These are phyloP conservation scores for Coemansia sp. DNA, from an alignment of 192 early-diverging fungal genomes.

Conservation along the genomic window DNA sequence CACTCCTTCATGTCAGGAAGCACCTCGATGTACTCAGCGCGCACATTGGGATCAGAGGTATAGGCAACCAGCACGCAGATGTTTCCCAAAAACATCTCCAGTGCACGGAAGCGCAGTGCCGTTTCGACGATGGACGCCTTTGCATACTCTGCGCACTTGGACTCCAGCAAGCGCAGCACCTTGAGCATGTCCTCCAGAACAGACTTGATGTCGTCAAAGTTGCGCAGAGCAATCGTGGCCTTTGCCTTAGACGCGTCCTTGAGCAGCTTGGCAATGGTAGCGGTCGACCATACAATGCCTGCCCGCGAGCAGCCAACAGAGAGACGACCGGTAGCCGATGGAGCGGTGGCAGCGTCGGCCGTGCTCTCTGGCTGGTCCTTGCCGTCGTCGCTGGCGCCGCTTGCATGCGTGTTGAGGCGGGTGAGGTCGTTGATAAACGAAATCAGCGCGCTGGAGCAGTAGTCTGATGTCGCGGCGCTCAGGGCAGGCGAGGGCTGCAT, in stretches of 20 bases:
- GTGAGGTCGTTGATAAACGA: slow-evolving; percentile 66
- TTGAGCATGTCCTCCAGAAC: slow-evolving; percentile 11
- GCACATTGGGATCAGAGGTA: slow-evolving; percentile 63
- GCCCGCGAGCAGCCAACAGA: slow-evolving; percentile 16
- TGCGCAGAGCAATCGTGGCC: slow-evolving; percentile 12
- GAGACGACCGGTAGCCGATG: slow-evolving; percentile 6
- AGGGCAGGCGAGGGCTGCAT: slow-evolving; percentile 56
- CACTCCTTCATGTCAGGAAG: slow-evolving; percentile 75
- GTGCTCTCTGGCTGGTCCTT: not conserved
- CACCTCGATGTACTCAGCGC: slow-evolving; percentile 52
- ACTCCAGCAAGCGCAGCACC: slow-evolving; percentile 18
- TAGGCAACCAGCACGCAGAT: slow-evolving; percentile 37
- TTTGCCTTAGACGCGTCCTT: slow-evolving; percentile 16
- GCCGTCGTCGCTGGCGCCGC: not conserved
- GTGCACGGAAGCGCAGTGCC: slow-evolving; percentile 28
- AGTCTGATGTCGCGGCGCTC: slow-evolving; percentile 55
- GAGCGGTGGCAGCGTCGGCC: not conserved
- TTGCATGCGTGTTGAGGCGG: slow-evolving; percentile 12
- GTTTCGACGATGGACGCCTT: not conserved
- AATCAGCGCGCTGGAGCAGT: slow-evolving; percentile 63
- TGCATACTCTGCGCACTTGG: not conserved
- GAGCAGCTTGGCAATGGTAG: slow-evolving; percentile 17
- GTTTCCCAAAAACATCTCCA: slow-evolving; percentile 41
- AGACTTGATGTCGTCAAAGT: slow-evolving; percentile 10
- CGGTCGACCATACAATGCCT: slow-evolving; percentile 24